A percentile compares a stretch with the other conserved stretches of the same genome.
These are phyloP conservation scores for Pseudoperonospora humuli DNA, from an alignment of 352 stramenopile genomes.

Conservation along the genomic window DNA sequence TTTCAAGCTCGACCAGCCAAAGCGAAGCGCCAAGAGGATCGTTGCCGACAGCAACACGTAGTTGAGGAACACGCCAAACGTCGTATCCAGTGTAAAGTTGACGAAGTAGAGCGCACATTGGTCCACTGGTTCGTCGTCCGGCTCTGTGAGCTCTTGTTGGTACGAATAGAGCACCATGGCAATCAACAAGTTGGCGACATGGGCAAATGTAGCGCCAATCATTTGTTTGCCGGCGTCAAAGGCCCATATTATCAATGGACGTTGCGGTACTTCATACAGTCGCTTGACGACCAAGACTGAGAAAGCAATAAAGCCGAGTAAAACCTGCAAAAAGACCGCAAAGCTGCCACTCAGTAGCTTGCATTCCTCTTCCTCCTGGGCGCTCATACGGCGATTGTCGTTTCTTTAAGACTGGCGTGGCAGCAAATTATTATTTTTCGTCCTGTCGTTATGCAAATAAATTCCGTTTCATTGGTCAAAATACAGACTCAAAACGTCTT, in stretches of 20 bases:
- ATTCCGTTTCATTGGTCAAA: no score
- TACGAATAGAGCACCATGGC: conserved; percentile 79
- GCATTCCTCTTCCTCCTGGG: conserved; percentile 51
- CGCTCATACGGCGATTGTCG: neutral
- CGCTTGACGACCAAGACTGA: conserved; percentile 79
- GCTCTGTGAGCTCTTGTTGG: conserved; percentile 34
- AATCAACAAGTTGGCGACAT: conserved; percentile 82
- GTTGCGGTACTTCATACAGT: conserved; percentile 56
- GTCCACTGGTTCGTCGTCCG: conserved; percentile 31
- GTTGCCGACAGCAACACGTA: conserved; percentile 64
- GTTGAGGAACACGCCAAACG: conserved; percentile 78
- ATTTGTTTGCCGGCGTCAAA: conserved; percentile 86
- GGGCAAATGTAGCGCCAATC: conserved; percentile 74
- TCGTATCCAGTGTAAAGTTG: conserved; percentile 85
- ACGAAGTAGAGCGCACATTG: conserved; percentile 87
- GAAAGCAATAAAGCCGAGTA: conserved; percentile 74
- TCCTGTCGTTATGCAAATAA: no score
- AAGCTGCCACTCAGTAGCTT: conserved; percentile 78
- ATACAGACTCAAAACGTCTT: no score
- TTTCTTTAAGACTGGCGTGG: neutral
- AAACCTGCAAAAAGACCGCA: conserved; percentile 62
- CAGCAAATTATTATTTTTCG: no score
- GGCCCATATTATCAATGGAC: conserved; percentile 72
- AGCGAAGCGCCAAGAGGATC: conserved; percentile 43
- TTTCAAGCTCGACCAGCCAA: conserved; percentile 48